These are phyloP conservation scores for Plasmodium knowlesi DNA, from an alignment of 169 alveolate species.

Conservation along the genomic window DNA sequence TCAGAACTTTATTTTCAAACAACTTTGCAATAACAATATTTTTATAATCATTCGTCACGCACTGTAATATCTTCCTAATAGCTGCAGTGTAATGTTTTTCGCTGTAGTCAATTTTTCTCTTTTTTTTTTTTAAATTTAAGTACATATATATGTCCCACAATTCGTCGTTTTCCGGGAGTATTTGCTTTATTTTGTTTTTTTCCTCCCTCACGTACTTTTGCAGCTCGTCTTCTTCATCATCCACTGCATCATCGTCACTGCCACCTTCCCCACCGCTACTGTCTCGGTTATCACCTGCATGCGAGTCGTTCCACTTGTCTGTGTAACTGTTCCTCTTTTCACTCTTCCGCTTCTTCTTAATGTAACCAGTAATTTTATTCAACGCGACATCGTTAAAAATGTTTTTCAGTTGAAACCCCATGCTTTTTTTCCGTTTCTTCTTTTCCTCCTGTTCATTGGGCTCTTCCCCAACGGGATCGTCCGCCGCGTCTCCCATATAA, in stretches of 20 bases:
- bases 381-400: constrained; percentile 57
- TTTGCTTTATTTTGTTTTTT: constrained; percentile 54
- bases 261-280: background rate
- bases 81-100: constrained; percentile 40
- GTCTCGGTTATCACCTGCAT: background rate
- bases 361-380: constrained; percentile 24
- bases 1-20: constrained; percentile 25
- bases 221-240: constrained; percentile 47
- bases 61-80: constrained; percentile 24
- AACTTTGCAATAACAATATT: constrained; percentile 34
- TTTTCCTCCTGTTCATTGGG: constrained; percentile 18
- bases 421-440: constrained; percentile 48
- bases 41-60: constrained; percentile 37
- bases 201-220: constrained; percentile 46
- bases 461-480: background rate
- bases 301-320: background rate
- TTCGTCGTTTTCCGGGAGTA: constrained; percentile 57
- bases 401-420: constrained; percentile 57
- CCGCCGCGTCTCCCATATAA: background rate
- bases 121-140: constrained; percentile 65
- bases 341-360: constrained; percentile 32
- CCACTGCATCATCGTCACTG: background rate
- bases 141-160: constrained; percentile 67
- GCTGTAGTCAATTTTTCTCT: constrained; percentile 53
- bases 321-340: constrained; percentile 23